Conservation (phyloP, 2,329 filamentous ascomycete species). For the Thermoascus crustaceus region DNA sequence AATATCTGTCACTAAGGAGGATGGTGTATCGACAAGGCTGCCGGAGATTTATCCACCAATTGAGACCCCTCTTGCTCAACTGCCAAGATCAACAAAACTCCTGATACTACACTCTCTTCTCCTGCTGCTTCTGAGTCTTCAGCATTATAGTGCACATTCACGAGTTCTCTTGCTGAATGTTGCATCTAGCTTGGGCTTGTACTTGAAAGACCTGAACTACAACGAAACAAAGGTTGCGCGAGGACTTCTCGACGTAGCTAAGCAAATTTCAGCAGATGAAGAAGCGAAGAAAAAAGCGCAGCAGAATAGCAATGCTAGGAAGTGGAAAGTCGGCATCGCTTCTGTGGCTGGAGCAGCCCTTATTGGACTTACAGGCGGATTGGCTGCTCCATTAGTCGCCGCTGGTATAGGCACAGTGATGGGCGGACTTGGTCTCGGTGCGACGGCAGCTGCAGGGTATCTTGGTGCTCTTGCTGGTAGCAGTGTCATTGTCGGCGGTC, state of each 20-base stretch:
- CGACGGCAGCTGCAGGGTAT: constrained; percentile 66
- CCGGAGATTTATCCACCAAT: constrained; percentile 48
- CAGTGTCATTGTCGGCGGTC: constrained; percentile 66
- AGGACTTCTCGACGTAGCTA: constrained; percentile 66
- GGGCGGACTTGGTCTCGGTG: constrained; percentile 66
- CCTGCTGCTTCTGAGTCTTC: constrained; percentile 64
- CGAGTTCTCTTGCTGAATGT: constrained; percentile 63
- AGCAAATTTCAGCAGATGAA: constrained; percentile 66
- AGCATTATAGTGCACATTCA: constrained; percentile 68
- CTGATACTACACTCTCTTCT: constrained; percentile 65
- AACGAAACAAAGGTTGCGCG: constrained; percentile 69
- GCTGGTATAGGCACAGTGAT: constrained; percentile 74
- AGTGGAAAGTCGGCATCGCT: constrained; percentile 78
- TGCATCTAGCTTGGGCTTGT: constrained; percentile 62
- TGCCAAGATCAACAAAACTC: constrained; percentile 41
- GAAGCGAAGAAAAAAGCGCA: constrained; percentile 66
- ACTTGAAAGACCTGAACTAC: constrained; percentile 54
- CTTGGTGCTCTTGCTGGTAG: constrained; percentile 74
- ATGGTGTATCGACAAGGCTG: constrained; percentile 19
- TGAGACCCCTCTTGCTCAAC: constrained; percentile 46
- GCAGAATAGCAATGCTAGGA: constrained; percentile 55
- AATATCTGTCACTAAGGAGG: constrained; percentile 16
- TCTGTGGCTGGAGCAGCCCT: constrained; percentile 80
- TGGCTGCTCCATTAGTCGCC: constrained; percentile 68
- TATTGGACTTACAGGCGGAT: constrained; percentile 71